phyloP scores from a whole-genome alignment of 176 grass and related monocot genomes.

The Oryza longistaminata region DNA sequence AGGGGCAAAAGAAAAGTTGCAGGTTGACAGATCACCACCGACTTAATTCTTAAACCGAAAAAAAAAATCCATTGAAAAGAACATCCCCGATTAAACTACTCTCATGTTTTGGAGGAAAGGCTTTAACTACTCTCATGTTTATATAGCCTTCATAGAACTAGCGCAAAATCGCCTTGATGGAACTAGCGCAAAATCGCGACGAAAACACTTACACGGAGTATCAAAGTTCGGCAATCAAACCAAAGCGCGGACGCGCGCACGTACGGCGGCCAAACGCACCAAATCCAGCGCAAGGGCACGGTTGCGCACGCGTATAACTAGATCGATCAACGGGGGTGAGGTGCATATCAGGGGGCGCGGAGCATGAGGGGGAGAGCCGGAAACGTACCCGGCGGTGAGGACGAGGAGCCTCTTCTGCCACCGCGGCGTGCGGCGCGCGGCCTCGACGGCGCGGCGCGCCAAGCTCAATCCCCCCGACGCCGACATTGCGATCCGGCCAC shows the following conservation, averaged over 20 bases:
- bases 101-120: no score
- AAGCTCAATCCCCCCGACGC: constrained; percentile 18
- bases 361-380: not conserved
- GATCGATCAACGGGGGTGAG: not conserved
- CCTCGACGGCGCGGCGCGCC: constrained; percentile 35
- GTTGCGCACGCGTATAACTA: not conserved
- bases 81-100: not conserved
- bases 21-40: not conserved
- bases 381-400: constrained; percentile 50
- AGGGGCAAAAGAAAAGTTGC: not conserved
- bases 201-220: not conserved
- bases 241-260: not conserved
- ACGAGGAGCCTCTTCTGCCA: constrained; percentile 59
- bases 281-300: no score
- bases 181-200: no score
- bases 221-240: not conserved
- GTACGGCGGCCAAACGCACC: not conserved
- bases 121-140: not conserved
- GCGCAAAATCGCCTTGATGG: no score
- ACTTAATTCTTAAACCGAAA: not conserved
- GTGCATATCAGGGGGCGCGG: not conserved
- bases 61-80: no score
- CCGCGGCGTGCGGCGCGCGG: constrained; percentile 31
- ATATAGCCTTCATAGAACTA: not conserved
- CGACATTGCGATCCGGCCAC: constrained; percentile 4